Evolutionary conservation across 352 stramenopile species (phyloP).

Genomic region (Phytophthora vignae): DNA sequence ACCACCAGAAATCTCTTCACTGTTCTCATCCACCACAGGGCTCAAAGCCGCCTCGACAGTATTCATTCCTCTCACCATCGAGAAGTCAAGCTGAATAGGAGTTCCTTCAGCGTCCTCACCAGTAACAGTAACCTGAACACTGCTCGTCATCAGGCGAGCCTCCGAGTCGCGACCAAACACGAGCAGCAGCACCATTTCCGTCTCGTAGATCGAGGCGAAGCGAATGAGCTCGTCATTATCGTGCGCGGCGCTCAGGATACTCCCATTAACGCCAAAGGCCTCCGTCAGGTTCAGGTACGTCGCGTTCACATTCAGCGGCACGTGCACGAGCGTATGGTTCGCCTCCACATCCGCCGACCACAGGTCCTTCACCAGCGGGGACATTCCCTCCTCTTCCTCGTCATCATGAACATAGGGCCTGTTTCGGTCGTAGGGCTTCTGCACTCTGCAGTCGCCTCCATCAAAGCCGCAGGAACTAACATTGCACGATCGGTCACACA

Average conservation of each 20-base stretch:
- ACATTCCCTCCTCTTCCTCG: conserved; percentile 31
- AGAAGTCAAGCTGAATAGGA: conserved; percentile 57
- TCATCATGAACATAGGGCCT: conserved; percentile 19
- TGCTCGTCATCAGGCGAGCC: conserved; percentile 66
- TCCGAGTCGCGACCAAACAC: conserved; percentile 80
- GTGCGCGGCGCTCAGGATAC: conserved; percentile 59
- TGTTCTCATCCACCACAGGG: conserved; percentile 9
- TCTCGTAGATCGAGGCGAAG: conserved; percentile 77
- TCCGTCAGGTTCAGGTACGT: conserved; percentile 73
- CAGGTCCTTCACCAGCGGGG: conserved; percentile 46
- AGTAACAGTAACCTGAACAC: conserved; percentile 52
- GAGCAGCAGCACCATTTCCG: conserved; percentile 77
- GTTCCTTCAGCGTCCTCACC: conserved; percentile 52
- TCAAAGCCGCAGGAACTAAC: conserved; percentile 87
- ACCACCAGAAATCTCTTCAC: conserved; percentile 38
- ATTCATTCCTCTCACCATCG: conserved; percentile 61
- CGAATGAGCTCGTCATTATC: conserved; percentile 77
- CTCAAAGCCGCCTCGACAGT: conserved; percentile 34
- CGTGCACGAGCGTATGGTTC: conserved; percentile 75
- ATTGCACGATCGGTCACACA: conserved; percentile 85
- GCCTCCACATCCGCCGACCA: conserved; percentile 47
- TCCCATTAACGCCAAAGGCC: conserved; percentile 74
- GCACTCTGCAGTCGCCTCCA: conserved; percentile 74
- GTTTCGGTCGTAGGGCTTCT: conserved; percentile 26
- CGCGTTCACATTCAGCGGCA: conserved; percentile 69